Conservation (phyloP, 768 basidiomycete genomes). For the Peribolospora kevripleyi region DNA sequence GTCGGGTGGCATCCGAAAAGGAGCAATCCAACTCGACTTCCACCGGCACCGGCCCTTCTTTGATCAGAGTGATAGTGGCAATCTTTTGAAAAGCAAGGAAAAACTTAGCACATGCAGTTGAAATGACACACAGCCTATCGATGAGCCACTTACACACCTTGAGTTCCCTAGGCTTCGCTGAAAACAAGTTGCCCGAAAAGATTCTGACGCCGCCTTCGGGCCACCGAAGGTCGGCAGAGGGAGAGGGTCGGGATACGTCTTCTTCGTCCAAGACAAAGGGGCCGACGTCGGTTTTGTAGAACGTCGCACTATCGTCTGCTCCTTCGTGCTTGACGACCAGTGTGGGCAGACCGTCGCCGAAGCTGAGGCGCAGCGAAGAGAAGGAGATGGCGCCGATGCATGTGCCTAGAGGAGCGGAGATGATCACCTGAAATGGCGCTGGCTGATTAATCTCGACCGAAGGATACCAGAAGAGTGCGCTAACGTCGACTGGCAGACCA, state of each 20-base stretch:
- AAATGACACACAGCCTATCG: too few relatives aligned
- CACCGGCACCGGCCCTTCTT: too few relatives aligned
- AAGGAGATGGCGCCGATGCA: conserved; percentile 38
- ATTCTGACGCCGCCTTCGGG: conserved; percentile 29
- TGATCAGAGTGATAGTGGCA: too few relatives aligned
- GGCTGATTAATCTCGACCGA: conserved; percentile 36
- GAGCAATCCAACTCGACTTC: background rate
- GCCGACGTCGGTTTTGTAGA: conserved; percentile 1
- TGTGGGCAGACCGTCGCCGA: conserved; percentile 30
- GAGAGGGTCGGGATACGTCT: conserved; percentile 4
- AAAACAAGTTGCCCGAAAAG: conserved; percentile 35
- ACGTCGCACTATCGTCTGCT: conserved; percentile 22
- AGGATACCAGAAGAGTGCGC: conserved; percentile 44
- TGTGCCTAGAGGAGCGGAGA: conserved; percentile 31
- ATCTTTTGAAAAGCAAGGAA: too few relatives aligned
- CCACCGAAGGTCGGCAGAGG: conserved; percentile 34
- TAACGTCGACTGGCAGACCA: conserved; percentile 32
- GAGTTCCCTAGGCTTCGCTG: conserved; percentile 28
- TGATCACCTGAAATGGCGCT: conserved; percentile 48
- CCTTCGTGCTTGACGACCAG: conserved; percentile 29
- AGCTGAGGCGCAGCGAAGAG: conserved; percentile 33
- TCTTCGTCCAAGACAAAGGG: conserved; percentile 5
- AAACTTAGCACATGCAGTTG: too few relatives aligned
- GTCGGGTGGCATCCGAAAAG: background rate
- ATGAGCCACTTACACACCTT: conserved; percentile 25